Percentiles rank a stretch among this genome's conserved stretches.
phyloP scores from a whole-genome alignment of 2,329 filamentous ascomycete species.

The Cercospora sojina region DNA sequence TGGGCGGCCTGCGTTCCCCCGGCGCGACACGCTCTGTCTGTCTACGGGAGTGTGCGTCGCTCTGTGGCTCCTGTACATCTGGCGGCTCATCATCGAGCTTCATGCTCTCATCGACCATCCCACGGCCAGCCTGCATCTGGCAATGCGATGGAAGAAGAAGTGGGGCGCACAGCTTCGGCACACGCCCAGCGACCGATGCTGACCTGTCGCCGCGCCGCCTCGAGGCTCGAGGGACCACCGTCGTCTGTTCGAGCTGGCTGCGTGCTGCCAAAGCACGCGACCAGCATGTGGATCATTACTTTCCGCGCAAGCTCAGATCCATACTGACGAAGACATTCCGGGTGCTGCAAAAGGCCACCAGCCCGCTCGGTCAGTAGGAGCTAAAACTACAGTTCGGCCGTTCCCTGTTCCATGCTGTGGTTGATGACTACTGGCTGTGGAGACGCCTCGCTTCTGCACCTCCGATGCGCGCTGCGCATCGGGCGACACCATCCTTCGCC shows the following conservation, averaged over 20 bases:
- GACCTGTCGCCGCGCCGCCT: not conserved
- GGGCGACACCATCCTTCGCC: not conserved
- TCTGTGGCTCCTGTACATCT: not conserved
- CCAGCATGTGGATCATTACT: not conserved
- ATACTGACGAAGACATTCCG: slow-evolving; percentile 11
- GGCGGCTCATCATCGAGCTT: not conserved
- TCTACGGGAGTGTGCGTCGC: not conserved
- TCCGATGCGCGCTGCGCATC: not conserved
- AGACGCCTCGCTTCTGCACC: slow-evolving; percentile 8
- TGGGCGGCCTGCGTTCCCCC: not conserved
- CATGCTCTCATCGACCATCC: not conserved
- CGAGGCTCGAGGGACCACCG: not conserved
- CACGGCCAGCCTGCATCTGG: slow-evolving; percentile 1
- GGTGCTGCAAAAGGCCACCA: slow-evolving; percentile 9
- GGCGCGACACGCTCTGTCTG: not conserved
- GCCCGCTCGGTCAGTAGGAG: slow-evolving; percentile 3
- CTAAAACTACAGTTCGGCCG: not conserved
- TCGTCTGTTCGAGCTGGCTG: not conserved
- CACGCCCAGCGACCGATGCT: not conserved
- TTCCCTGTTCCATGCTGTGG: not conserved
- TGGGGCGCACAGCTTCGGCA: not conserved
- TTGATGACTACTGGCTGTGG: not conserved
- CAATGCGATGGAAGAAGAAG: not conserved
- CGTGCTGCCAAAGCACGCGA: not conserved
- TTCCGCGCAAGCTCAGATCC: not conserved